These are phyloP conservation scores for Tagetes patula DNA, from an alignment of 129 eudicot species.

Conservation along the genomic window DNA sequence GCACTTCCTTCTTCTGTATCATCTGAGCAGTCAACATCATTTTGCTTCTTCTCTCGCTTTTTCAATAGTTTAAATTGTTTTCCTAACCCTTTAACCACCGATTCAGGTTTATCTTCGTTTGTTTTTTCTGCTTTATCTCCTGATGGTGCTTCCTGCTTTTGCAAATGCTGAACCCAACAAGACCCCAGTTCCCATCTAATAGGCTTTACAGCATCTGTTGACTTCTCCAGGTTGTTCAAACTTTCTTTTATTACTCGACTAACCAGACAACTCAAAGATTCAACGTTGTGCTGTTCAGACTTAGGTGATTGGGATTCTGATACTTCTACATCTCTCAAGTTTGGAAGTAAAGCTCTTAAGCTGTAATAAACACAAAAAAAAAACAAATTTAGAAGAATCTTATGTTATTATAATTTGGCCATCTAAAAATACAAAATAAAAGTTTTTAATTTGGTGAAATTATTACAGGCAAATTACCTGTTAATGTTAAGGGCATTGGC, in stretches of 20 bases:
- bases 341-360: conserved; percentile 70
- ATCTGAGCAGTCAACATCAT: conserved; percentile 40
- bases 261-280: conserved; percentile 52
- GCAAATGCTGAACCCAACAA: conserved; percentile 95
- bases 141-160: conserved; percentile 66
- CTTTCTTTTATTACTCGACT: conserved; percentile 58
- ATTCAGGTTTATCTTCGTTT: conserved; percentile 46
- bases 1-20: conserved; percentile 38
- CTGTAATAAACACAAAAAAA: conserved; percentile 43
- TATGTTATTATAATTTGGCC: not conserved
- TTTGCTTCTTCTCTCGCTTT: conserved; percentile 64
- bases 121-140: conserved; percentile 47
- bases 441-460: not conserved
- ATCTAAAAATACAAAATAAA: not conserved
- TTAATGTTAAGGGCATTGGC: conserved; percentile 89
- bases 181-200: conserved; percentile 99
- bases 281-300: conserved; percentile 43
- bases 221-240: conserved; percentile 48
- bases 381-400: not conserved
- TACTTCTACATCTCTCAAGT: conserved; percentile 43
- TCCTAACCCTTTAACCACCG: conserved; percentile 86
- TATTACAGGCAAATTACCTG: conserved; percentile 49
- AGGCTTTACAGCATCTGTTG: conserved; percentile 43
- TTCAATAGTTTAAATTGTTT: conserved; percentile 89
- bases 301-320: conserved; percentile 50